Conservation (phyloP, 148 eudicot species). For the Silene conica region DNA sequence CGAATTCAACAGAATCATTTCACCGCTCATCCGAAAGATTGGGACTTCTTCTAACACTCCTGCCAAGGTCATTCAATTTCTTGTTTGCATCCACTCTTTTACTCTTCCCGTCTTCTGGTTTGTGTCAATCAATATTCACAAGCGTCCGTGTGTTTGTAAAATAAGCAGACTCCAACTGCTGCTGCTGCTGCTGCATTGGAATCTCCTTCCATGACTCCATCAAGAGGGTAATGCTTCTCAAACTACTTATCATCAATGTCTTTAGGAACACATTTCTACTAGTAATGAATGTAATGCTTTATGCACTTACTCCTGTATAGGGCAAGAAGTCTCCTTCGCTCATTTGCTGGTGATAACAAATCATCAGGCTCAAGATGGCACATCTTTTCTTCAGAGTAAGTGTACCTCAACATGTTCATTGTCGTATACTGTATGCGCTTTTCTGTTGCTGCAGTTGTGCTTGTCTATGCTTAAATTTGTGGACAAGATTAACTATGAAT, state of each 20-base stretch:
- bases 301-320: slow-evolving; percentile 8
- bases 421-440: neutral
- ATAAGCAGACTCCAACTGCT: slow-evolving; percentile 21
- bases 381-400: slow-evolving; percentile 25
- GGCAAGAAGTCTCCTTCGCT: slow-evolving; percentile 18
- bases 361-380: slow-evolving; percentile 19
- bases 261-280: neutral
- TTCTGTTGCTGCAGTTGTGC: neutral
- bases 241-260: neutral
- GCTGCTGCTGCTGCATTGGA: slow-evolving; percentile 7
- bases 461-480: neutral
- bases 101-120: neutral
- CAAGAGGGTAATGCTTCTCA: slow-evolving; percentile 25
- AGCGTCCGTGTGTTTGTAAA: neutral
- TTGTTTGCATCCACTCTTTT: neutral
- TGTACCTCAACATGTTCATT: neutral
- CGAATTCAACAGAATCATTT: slow-evolving; percentile 35
- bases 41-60: slow-evolving; percentile 54
- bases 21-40: slow-evolving; percentile 36
- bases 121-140: neutral
- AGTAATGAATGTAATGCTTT: neutral
- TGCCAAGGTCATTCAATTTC: slow-evolving; percentile 19
- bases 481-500: neutral
- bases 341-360: slow-evolving; percentile 10
- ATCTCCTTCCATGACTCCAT: slow-evolving; percentile 24